Conservation (phyloP, 169 alveolate species). For the Toxoplasma gondii region DNA sequence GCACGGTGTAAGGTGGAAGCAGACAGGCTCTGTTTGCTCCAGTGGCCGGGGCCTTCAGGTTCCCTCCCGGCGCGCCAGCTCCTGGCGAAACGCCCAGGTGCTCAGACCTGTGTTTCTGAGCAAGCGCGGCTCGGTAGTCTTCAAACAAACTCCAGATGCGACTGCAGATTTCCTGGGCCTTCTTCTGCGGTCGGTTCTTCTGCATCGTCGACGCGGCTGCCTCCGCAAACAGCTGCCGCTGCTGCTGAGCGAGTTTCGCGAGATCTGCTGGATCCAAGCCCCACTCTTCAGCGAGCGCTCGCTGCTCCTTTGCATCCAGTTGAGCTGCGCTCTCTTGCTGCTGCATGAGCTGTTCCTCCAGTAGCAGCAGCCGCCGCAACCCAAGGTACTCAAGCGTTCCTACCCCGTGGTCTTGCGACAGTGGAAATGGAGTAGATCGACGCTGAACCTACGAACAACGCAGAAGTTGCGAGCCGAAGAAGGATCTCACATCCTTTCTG, state of each 20-base stretch:
- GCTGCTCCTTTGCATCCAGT: neutral
- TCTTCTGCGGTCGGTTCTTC: neutral
- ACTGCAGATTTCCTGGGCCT: conserved; percentile 5
- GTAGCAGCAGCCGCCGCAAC: neutral
- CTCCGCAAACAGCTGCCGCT: conserved; percentile 4
- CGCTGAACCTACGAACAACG: neutral
- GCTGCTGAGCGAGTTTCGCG: neutral
- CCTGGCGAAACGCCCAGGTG: neutral
- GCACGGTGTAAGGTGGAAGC: neutral
- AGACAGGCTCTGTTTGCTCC: neutral
- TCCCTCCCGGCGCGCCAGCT: neutral
- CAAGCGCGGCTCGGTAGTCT: neutral
- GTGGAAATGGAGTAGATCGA: neutral
- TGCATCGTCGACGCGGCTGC: conserved; percentile 12
- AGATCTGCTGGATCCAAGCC: neutral
- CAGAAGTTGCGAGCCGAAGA: too few relatives aligned
- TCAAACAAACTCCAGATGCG: neutral
- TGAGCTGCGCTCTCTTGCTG: neutral
- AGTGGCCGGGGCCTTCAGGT: neutral
- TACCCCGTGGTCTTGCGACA: neutral
- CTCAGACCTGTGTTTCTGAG: neutral
- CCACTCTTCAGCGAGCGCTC: conserved; percentile 30
- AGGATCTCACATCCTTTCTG: too few relatives aligned
- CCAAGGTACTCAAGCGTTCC: neutral
- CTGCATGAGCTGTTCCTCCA: neutral